Base-by-base conservation (phyloP, 306 rosid genomes). In the Pueraria montana region DNA sequence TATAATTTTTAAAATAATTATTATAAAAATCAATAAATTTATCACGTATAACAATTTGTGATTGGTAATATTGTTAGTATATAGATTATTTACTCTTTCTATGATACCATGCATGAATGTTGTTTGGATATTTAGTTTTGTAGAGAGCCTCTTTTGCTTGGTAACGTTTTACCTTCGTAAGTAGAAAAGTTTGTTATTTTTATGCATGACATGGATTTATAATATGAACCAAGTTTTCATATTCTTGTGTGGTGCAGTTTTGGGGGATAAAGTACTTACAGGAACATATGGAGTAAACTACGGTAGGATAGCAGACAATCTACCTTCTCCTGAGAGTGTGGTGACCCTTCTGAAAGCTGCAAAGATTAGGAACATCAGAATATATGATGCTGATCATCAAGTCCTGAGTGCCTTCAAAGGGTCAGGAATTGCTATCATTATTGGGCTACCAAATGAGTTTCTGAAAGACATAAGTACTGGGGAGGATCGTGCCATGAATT, bases 241-340 rank as follows among this genome's bases (percentile, higher is more conserved):
- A n/a, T 24, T 30, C 4, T 74, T 30, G 14, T 83, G 26, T 65
- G 23, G 17, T 69, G 85, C 81, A 82, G 83, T 87, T 77, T 72
- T 14, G 76, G 86, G 74, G 74, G 87, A 82, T 14, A 85, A 77
- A 11, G 81, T 87, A 66, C 87, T 92, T 78, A 83, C 76, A 1
- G 95, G 99, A 82, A 93, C 99, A 40, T 93, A 96, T 76, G 99
- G 99, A 81, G 89, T 93, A 23, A 91, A 96, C 91, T 93, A 96
- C 63, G 98, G 99, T 18, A 89, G 94, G 56, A 74, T 91, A 77
- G 92, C 97, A 17, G 93, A 96, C 81, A 96, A 96, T 67, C 62
- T 93, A 24, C 99, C 94, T 3, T 67, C 97, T 12, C 99, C 99
- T 0, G 67, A 88, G 0, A 87, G 94, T 62, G 99, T 96, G 24